Conservation (phyloP, 2,329 filamentous ascomycete species). For the Paracorniculantispora psalliotae region DNA sequence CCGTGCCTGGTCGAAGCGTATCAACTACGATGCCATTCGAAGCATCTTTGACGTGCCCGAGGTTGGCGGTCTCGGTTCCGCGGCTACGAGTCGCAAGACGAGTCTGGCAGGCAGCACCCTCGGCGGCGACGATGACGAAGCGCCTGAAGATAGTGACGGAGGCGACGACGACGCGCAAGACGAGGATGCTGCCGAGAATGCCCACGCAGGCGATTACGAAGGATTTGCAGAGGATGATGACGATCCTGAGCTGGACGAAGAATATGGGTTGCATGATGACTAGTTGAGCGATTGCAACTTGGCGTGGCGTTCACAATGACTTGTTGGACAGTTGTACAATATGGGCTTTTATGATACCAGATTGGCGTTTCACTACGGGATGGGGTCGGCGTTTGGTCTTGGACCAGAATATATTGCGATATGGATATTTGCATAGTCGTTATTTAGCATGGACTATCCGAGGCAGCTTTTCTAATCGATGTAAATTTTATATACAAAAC, state of each 20-base stretch:
- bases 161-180: constrained; percentile 32
- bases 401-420: background rate
- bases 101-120: constrained; percentile 33
- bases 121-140: constrained; percentile 30
- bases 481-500: background rate
- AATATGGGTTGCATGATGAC: constrained; percentile 29
- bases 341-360: too few relatives aligned
- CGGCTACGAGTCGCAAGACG: constrained; percentile 43
- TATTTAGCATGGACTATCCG: background rate
- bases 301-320: constrained; percentile 25
- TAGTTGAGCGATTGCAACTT: background rate
- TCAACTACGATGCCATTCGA: constrained; percentile 64
- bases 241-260: constrained; percentile 33
- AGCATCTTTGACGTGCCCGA: constrained; percentile 50
- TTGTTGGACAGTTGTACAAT: background rate
- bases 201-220: constrained; percentile 21
- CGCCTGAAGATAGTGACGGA: constrained; percentile 31
- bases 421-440: background rate
- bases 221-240: constrained; percentile 34
- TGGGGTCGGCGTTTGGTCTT: background rate
- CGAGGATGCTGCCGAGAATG: constrained; percentile 22
- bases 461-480: background rate
- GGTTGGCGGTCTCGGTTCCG: constrained; percentile 43
- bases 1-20: constrained; percentile 65
- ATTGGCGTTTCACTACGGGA: background rate